phyloP scores from a whole-genome alignment of 1,284 basidiomycete genomes.

The Ceratobasidium theobromae region DNA sequence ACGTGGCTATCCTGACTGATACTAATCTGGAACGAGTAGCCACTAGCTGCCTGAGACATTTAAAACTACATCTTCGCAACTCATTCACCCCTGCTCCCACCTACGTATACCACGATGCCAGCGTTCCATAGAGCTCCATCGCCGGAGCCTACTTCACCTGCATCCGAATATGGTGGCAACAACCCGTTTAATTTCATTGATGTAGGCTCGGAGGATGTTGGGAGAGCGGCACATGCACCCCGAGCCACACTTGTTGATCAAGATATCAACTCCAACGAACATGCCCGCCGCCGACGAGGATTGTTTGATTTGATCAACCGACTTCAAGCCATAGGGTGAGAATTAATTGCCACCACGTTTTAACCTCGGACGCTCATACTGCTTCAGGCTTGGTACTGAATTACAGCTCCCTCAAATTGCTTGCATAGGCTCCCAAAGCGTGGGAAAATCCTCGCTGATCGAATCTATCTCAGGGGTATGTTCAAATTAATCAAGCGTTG shows the following conservation, averaged over 20 bases:
- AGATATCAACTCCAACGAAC: slow-evolving; percentile 25
- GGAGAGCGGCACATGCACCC: neutral
- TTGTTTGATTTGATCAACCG: slow-evolving; percentile 21
- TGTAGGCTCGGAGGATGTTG: neutral
- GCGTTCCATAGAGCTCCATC: too few species aligned
- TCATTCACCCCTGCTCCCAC: too few species aligned
- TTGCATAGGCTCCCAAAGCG: slow-evolving; percentile 60
- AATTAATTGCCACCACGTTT: neutral
- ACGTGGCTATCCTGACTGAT: too few species aligned
- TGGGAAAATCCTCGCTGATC: slow-evolving; percentile 59
- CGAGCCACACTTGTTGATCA: neutral
- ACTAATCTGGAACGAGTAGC: too few species aligned
- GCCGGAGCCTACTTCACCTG: too few species aligned
- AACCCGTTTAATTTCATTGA: slow-evolving; percentile 15
- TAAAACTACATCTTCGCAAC: too few species aligned
- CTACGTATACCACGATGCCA: too few species aligned
- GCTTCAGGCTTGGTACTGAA: slow-evolving; percentile 44
- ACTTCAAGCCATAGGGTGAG: slow-evolving; percentile 15
- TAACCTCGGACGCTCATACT: slow-evolving; percentile 16
- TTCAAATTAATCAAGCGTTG: too few species aligned
- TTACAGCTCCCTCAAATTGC: slow-evolving; percentile 56
- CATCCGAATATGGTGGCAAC: too few species aligned
- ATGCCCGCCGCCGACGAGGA: slow-evolving; percentile 22
- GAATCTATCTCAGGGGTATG: slow-evolving; percentile 39
- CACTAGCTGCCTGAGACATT: too few species aligned